Evolutionary conservation across 169 alveolate genomes (phyloP).

Genomic region (Eimeria acervulina): DNA sequence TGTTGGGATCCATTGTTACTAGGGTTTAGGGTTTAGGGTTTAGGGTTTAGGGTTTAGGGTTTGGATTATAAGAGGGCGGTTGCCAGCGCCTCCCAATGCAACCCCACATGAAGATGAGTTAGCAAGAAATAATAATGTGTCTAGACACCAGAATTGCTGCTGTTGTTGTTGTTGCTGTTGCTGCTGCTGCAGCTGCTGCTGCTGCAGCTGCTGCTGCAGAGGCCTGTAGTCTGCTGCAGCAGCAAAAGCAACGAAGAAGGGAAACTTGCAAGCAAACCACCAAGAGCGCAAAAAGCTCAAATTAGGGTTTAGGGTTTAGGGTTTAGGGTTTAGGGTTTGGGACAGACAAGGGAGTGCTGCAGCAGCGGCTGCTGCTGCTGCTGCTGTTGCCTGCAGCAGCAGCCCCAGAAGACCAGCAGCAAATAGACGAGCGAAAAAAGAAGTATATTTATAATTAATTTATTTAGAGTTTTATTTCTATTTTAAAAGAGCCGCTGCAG

Average conservation of each 20-base stretch:
- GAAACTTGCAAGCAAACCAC: neutral
- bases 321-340: neutral
- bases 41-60: neutral
- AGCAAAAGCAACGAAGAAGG: neutral
- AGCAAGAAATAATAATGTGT: neutral
- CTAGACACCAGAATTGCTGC: constrained; percentile 14
- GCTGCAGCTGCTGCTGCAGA: constrained; percentile 18
- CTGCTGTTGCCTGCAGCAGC: too few species aligned
- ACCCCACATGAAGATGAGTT: neutral
- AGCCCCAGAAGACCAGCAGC: too few species aligned
- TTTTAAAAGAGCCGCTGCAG: too few species aligned
- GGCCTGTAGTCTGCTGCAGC: neutral
- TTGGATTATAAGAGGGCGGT: neutral
- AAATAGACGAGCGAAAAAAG: too few species aligned
- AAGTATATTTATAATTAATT: too few species aligned
- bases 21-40: constrained; percentile 14
- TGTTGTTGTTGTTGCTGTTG: neutral
- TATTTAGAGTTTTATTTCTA: too few species aligned
- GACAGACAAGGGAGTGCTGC: too few species aligned
- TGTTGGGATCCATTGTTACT: constrained; percentile 55
- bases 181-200: constrained; percentile 9
- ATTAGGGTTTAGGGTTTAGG: constrained; percentile 7
- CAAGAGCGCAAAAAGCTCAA: neutral
- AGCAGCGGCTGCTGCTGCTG: too few species aligned
- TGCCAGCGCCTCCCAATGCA: neutral